A percentile compares a stretch with the other conserved stretches of the same genome.
phyloP scores from a whole-genome alignment of 2,329 filamentous ascomycete genomes.

The Madurella mycetomatis region DNA sequence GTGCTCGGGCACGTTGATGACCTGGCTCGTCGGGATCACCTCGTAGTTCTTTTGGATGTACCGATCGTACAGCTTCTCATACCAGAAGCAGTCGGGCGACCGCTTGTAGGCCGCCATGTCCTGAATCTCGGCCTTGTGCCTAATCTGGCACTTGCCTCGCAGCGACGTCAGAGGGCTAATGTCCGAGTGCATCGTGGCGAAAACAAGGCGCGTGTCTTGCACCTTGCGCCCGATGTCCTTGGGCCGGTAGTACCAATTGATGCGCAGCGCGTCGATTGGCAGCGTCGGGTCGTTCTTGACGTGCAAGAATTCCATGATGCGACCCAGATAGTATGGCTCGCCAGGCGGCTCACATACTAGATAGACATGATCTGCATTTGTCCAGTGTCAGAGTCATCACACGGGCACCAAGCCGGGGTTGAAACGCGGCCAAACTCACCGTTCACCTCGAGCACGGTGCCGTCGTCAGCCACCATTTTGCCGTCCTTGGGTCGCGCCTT shows the following conservation, averaged over 20 bases:
- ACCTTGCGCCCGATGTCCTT: conserved; percentile 92
- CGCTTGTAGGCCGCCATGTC: conserved; percentile 82
- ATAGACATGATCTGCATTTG: conserved; percentile 69
- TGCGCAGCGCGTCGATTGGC: conserved; percentile 78
- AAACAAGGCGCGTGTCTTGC: conserved; percentile 84
- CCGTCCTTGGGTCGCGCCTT: conserved; percentile 67
- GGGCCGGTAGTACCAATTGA: conserved; percentile 98
- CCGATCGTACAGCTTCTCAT: conserved; percentile 93
- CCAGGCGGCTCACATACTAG: conserved; percentile 95
- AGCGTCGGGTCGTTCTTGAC: conserved; percentile 66
- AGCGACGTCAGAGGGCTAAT: conserved; percentile 87
- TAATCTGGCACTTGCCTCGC: conserved; percentile 88
- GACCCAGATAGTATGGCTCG: conserved; percentile 94
- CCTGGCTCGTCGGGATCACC: conserved; percentile 82
- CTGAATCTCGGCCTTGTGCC: conserved; percentile 79
- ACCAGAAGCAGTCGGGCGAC: conserved; percentile 87
- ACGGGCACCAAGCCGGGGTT: background rate
- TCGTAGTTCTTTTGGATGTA: conserved; percentile 99
- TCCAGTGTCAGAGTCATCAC: conserved; percentile 18
- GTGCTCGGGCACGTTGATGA: conserved; percentile 92
- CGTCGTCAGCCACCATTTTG: conserved; percentile 83
- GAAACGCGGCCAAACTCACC: conserved; percentile 54
- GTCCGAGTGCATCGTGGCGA: conserved; percentile 98
- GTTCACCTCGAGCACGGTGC: conserved; percentile 75
- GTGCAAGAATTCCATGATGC: conserved; percentile 97